A percentile compares a stretch with the other conserved stretches of the same genome.
These are phyloP conservation scores for Cryptococcus sp. DNA, from an alignment of 1,284 basidiomycete genomes.

Conservation along the genomic window DNA sequence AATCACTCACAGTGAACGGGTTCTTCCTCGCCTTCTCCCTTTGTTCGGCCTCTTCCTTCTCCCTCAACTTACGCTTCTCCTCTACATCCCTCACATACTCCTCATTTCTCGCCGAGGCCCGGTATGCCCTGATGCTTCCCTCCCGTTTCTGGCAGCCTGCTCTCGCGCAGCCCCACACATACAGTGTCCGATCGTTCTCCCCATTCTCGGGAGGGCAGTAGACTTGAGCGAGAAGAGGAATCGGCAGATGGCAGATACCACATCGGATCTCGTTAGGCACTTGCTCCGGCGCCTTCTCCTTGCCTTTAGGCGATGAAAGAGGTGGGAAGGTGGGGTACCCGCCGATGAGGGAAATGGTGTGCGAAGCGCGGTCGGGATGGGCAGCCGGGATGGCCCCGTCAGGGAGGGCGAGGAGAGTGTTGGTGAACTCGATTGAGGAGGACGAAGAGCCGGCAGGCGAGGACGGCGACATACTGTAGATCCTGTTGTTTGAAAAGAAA, in stretches of 20 bases:
- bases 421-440: slow-evolving; percentile 32
- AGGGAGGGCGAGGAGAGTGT: slow-evolving; percentile 46
- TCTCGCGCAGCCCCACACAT: slow-evolving; percentile 47
- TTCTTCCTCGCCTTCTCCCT: slow-evolving; percentile 43
- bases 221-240: slow-evolving; percentile 49
- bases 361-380: slow-evolving; percentile 27
- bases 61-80: slow-evolving; percentile 35
- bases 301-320: slow-evolving; percentile 14
- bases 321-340: slow-evolving; percentile 49
- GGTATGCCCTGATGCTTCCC: slow-evolving; percentile 47
- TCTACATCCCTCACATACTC: slow-evolving; percentile 47
- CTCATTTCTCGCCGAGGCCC: slow-evolving; percentile 48
- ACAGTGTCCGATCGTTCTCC: slow-evolving; percentile 50
- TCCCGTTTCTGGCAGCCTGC: slow-evolving; percentile 42
- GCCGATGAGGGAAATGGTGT: slow-evolving; percentile 43
- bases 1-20: slow-evolving; percentile 43
- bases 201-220: slow-evolving; percentile 50
- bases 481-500: not conserved
- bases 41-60: slow-evolving; percentile 33
- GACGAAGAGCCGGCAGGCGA: slow-evolving; percentile 34
- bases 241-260: slow-evolving; percentile 36
- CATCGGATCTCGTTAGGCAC: slow-evolving; percentile 35
- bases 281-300: slow-evolving; percentile 4
- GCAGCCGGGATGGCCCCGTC: slow-evolving; percentile 40
- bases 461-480: slow-evolving; percentile 25